Percentiles rank a stretch among this genome's conserved stretches.
These are phyloP conservation scores for Exophiala viscosa DNA, from an alignment of 2,329 filamentous ascomycete genomes.

Conservation along the genomic window DNA sequence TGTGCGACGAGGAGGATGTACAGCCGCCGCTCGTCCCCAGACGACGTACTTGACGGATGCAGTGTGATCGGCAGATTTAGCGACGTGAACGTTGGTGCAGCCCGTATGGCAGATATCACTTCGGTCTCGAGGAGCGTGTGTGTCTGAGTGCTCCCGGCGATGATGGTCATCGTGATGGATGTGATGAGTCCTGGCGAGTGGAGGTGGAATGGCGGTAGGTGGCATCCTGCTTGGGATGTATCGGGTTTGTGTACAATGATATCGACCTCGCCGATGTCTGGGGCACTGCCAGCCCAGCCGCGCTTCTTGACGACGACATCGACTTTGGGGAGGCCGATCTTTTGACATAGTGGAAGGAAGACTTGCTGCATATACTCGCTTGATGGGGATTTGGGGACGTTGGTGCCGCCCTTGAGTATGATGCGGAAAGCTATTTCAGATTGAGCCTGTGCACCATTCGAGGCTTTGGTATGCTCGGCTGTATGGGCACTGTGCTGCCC, in stretches of 20 bases:
- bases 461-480: background rate
- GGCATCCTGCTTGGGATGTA: slow-evolving; percentile 12
- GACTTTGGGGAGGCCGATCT: slow-evolving; percentile 50
- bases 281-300: slow-evolving; percentile 51
- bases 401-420: slow-evolving; percentile 56
- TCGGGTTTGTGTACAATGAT: slow-evolving; percentile 47
- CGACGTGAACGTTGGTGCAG: background rate
- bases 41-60: slow-evolving; percentile 29
- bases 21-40: slow-evolving; percentile 42
- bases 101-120: background rate
- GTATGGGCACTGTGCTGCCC: background rate
- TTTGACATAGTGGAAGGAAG: slow-evolving; percentile 50
- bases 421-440: slow-evolving; percentile 33
- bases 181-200: slow-evolving; percentile 33
- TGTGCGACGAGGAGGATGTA: slow-evolving; percentile 57
- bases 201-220: slow-evolving; percentile 36
- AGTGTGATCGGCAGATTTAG: slow-evolving; percentile 1
- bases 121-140: background rate
- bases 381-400: slow-evolving; percentile 46
- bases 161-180: slow-evolving; percentile 37
- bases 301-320: slow-evolving; percentile 42
- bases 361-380: slow-evolving; percentile 57
- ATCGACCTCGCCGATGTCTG: slow-evolving; percentile 47
- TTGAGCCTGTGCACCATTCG: too few species aligned
- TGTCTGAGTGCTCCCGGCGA: slow-evolving; percentile 28